These are phyloP conservation scores for Phytophthora vignae DNA, from an alignment of 352 stramenopile species.

Conservation along the genomic window DNA sequence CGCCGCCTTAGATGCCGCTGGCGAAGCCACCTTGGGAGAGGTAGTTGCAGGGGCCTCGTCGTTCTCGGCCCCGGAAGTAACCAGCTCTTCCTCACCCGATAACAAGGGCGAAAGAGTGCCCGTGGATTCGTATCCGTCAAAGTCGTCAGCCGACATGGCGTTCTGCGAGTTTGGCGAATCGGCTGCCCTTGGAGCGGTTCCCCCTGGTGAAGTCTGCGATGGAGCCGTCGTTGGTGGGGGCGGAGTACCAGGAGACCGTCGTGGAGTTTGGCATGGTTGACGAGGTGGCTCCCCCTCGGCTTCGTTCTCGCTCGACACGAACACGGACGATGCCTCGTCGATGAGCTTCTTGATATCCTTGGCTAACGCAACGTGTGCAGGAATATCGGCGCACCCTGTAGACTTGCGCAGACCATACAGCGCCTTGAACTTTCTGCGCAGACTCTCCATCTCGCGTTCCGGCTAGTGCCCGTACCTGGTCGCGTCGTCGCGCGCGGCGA, in stretches of 20 bases:
- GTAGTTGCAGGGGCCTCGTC: no score
- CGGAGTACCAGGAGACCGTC: no score
- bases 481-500: not conserved
- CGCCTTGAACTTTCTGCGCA: not conserved
- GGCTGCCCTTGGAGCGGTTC: no score
- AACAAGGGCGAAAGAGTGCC: not conserved
- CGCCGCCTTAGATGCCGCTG: no score
- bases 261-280: not conserved
- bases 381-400: not conserved
- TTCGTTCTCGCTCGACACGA: not conserved
- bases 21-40: no score
- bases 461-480: not conserved
- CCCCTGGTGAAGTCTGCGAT: not conserved
- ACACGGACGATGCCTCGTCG: not conserved
- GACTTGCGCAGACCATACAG: not conserved
- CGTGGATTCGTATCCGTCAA: not conserved
- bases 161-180: no score
- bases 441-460: conserved; percentile 1
- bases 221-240: not conserved
- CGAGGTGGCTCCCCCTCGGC: not conserved
- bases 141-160: not conserved
- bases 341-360: not conserved
- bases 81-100: no score
- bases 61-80: no score
- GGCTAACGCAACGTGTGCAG: not conserved